Conservation (phyloP, 164 flowering plant genomes). For the Vitis labrusca region DNA sequence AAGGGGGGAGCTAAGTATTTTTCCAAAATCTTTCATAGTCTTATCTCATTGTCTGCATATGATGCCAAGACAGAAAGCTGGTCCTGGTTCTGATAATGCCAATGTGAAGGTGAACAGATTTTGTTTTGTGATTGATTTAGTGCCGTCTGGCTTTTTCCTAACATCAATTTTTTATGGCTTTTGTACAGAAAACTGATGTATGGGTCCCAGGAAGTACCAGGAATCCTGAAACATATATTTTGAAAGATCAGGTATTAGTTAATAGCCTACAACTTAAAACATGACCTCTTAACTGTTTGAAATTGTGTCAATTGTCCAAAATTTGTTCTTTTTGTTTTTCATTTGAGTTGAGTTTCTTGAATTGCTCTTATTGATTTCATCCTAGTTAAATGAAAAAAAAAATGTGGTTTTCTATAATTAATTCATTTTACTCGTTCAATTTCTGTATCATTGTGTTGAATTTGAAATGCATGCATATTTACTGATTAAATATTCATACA, state of each 20-base stretch:
- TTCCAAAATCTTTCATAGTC: slow-evolving; percentile 65
- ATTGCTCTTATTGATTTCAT: no score
- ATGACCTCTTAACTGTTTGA: not conserved
- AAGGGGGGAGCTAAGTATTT: slow-evolving; percentile 90
- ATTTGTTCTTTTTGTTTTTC: not conserved
- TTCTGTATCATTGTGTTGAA: no score
- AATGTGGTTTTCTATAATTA: no score
- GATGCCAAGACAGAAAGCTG: slow-evolving; percentile 85
- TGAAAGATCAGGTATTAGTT: slow-evolving; percentile 83
- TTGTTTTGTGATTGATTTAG: not conserved
- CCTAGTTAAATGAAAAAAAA: no score
- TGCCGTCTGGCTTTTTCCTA: no score
- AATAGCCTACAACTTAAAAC: no score
- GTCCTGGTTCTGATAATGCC: slow-evolving; percentile 42
- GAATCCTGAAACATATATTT: slow-evolving; percentile 75
- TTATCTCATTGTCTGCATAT: slow-evolving; percentile 91
- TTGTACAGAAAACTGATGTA: slow-evolving; percentile 54
- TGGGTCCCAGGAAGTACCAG: slow-evolving; percentile 85
- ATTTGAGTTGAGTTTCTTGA: not conserved
- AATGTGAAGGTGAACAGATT: slow-evolving; percentile 33
- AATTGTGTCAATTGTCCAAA: not conserved
- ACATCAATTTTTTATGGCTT: no score
- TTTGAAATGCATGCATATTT: no score
- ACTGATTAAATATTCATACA: no score
- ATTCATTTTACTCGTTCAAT: no score